Conservation (phyloP, 345 rosid genomes). For the Camelina laxa region DNA sequence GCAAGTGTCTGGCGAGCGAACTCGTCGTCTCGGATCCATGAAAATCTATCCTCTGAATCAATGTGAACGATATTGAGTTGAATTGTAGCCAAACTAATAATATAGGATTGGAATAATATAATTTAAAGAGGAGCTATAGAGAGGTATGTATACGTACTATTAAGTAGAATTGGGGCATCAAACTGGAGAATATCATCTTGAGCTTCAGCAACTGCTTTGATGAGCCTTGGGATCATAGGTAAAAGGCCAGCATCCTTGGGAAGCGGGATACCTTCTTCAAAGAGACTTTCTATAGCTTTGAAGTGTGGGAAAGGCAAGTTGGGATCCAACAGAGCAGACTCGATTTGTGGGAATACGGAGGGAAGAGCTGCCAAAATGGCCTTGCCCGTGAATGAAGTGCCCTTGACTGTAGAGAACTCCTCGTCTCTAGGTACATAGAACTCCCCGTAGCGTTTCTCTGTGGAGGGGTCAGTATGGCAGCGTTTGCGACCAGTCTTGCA, state of each 20-base stretch:
- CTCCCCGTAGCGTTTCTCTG: constrained; percentile 51
- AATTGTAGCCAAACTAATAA: background rate
- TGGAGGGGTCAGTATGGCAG: constrained; percentile 33
- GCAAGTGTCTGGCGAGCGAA: constrained; percentile 78
- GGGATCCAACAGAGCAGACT: constrained; percentile 48
- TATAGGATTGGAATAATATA: background rate
- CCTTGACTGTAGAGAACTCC: constrained; percentile 61
- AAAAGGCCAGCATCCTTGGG: constrained; percentile 46
- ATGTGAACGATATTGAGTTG: background rate
- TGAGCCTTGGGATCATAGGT: constrained; percentile 58
- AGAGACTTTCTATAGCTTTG: constrained; percentile 64
- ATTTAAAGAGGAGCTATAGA: background rate
- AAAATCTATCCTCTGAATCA: constrained; percentile 65
- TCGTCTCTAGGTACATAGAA: constrained; percentile 87
- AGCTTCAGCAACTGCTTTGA: constrained; percentile 51
- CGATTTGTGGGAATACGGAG: constrained; percentile 61
- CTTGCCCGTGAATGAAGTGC: constrained; percentile 60
- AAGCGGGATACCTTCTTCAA: constrained; percentile 64
- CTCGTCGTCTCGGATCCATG: constrained; percentile 83
- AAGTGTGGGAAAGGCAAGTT: constrained; percentile 65
- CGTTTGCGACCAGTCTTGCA: constrained; percentile 59
- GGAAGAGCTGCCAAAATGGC: constrained; percentile 62
- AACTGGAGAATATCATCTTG: constrained; percentile 57
- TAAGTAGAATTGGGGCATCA: constrained; percentile 56
- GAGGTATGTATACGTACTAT: constrained; percentile 41